Evolutionary conservation across 1,284 basidiomycete species (phyloP), one percentile per base, ranked within the genome.

Genomic region (Irpex sp.): DNA sequence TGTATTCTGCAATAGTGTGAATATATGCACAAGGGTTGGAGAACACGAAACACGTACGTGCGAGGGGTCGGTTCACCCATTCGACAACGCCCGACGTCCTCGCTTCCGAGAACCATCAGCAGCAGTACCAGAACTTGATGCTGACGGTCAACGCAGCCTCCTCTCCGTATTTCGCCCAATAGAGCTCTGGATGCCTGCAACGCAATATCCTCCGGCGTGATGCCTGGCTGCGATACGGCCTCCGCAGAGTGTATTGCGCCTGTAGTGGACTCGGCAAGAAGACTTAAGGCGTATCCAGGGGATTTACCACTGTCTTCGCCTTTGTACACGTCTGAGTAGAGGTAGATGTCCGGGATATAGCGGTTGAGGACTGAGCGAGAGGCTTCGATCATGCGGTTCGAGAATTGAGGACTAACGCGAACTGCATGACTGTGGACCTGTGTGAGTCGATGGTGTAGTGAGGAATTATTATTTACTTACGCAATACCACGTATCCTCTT

Each of bases 261-360:
- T 0, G 97, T 98, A 0, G 96, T 98, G 0, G 93, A 94, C 71
- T 97, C 94, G 0, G 96, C 89, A 9, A 99, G 81, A 5, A 99
- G 81, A 35, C 89, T 95, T 15, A 99, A 79, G 0, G 93, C 96
- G 75, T 96, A 99, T 0, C 97, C 97, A 1, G 97, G 97, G 0
- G 97, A 93, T 93, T 95, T 97, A 75, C 97, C 97, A 66, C 94
- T 94, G 66, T 99, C 97, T 26, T 95, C 93, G 7, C 96, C 96
- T 73, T 97, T 95, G 78, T 98, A 99, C 11, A 98, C 95, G 70
- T 99, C 97, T 1, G 97, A 97, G 74, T 98, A 97, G 33, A 99
- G 86, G 76, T 99, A 98, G 35, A 98, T 94, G 73, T 99, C 97
- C 31, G 97, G 97, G 65, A 99, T 97, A 76, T 94, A 98, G 3